These are phyloP conservation scores for Pyrrhoderma lamaoense DNA, from an alignment of 1,284 basidiomycete species.

Conservation along the genomic window DNA sequence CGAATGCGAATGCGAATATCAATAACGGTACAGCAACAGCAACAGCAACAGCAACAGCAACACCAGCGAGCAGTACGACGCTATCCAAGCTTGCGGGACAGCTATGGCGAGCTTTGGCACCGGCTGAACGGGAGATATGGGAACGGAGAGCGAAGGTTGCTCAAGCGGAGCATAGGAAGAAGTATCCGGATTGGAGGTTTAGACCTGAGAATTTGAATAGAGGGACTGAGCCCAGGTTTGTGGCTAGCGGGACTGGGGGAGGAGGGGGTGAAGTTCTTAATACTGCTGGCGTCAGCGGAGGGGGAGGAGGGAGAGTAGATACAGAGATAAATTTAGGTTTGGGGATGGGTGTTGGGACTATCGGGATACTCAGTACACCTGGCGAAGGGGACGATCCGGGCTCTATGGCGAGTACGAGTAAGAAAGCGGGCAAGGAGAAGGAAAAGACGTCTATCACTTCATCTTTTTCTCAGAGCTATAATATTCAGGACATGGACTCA, in stretches of 20 bases:
- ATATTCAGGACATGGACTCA: too few relatives aligned
- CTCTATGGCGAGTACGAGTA: too few relatives aligned
- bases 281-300: neutral
- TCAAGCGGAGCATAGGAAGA: slow-evolving; percentile 67
- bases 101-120: slow-evolving; percentile 56
- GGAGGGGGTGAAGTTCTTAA: slow-evolving; percentile 34
- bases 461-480: neutral
- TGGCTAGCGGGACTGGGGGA: slow-evolving; percentile 42
- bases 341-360: too few relatives aligned
- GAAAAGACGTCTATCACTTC: neutral
- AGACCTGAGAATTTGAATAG: slow-evolving; percentile 48
- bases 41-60: slow-evolving; percentile 48
- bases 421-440: neutral
- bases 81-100: slow-evolving; percentile 55
- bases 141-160: slow-evolving; percentile 68
- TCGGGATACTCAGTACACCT: too few relatives aligned
- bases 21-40: neutral
- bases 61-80: slow-evolving; percentile 53
- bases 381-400: too few relatives aligned
- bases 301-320: neutral
- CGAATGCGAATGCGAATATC: slow-evolving; percentile 14
- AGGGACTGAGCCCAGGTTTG: slow-evolving; percentile 35
- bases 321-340: neutral
- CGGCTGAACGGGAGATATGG: slow-evolving; percentile 60
- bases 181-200: slow-evolving; percentile 74